Evolutionary conservation across 108 stramenopile genomes (phyloP).

Genomic region (Aurantiochytrium sp.): DNA sequence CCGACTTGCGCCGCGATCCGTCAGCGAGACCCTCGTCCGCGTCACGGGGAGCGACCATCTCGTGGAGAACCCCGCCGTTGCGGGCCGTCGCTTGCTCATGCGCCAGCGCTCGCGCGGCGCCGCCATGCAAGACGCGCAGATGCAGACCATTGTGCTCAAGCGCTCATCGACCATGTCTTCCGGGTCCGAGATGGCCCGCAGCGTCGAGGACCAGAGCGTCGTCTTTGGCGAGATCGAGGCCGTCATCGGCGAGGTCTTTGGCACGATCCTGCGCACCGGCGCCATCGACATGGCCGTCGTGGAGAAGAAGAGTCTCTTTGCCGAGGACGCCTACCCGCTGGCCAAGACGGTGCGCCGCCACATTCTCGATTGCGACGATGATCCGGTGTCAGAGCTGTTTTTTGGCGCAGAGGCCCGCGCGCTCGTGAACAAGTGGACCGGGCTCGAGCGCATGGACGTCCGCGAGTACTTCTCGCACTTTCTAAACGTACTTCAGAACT

Average conservation of each 20-base stretch:
- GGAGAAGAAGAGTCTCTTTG: neutral
- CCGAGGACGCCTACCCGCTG: neutral
- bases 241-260: neutral
- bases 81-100: neutral
- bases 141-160: neutral
- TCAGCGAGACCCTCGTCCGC: too few relatives aligned
- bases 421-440: neutral
- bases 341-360: neutral
- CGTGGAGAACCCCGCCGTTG: too few relatives aligned
- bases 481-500: neutral
- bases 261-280: neutral
- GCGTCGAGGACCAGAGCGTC: neutral
- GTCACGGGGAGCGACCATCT: too few relatives aligned
- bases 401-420: neutral
- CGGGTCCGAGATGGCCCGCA: neutral
- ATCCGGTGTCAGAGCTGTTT: neutral
- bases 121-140: neutral
- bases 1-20: too few relatives aligned
- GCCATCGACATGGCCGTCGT: neutral
- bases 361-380: neutral
- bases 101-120: neutral
- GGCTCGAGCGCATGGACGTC: conserved; percentile 2
- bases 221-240: neutral
- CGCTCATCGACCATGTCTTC: neutral
- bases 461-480: neutral